Evolutionary conservation across 2,329 filamentous ascomycete genomes (phyloP).

Genomic region (Orbilia quercus): DNA sequence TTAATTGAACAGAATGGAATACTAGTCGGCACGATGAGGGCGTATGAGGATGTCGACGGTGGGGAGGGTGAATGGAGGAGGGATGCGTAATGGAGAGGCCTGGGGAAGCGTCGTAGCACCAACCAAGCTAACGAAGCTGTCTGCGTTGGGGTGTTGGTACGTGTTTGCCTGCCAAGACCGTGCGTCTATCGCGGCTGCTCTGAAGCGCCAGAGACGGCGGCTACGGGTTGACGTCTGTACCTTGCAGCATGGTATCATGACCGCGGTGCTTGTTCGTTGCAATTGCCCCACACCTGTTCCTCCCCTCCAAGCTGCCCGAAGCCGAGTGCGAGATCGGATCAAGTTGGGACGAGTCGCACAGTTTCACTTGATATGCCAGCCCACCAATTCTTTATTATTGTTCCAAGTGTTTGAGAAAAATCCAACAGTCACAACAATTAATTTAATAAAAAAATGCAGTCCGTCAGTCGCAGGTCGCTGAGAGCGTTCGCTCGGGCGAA

Average conservation of each 20-base stretch:
- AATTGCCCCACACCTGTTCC: background rate
- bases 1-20: conserved; percentile 11
- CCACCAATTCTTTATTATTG: background rate
- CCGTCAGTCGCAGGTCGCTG: conserved; percentile 30
- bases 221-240: conserved; percentile 3
- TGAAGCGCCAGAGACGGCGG: background rate
- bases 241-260: conserved; percentile 46
- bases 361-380: background rate
- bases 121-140: background rate
- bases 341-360: conserved; percentile 18
- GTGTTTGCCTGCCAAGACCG: conserved; percentile 48
- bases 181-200: conserved; percentile 19
- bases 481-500: conserved; percentile 16
- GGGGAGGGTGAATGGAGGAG: conserved; percentile 18
- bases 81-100: conserved; percentile 49
- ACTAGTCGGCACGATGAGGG: background rate
- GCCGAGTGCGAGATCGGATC: conserved; percentile 47
- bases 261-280: conserved; percentile 7
- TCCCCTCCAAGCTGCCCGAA: conserved; percentile 22
- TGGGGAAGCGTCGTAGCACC: conserved; percentile 33
- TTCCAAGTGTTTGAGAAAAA: conserved; percentile 5
- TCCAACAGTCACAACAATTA: conserved; percentile 32
- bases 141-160: conserved; percentile 45
- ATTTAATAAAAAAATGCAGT: conserved; percentile 25
- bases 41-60: background rate